Evolutionary conservation across 75 land plant genomes (phyloP).

Genomic region (Picea glauca): DNA sequence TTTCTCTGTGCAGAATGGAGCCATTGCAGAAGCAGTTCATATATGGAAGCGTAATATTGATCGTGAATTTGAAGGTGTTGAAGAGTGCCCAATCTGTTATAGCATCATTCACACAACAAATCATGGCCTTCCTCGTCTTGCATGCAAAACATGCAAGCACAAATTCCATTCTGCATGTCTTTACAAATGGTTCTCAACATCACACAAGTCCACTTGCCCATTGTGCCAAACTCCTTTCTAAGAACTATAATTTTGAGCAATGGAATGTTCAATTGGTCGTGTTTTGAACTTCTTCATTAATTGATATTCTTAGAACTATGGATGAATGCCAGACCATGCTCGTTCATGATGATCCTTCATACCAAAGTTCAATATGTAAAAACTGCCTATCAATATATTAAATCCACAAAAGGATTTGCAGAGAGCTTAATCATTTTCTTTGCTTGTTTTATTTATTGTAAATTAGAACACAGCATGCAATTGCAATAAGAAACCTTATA

Average conservation of each 20-base stretch:
- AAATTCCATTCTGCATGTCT: slow-evolving; percentile 95
- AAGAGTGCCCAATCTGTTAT: slow-evolving; percentile 99
- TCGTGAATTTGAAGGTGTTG: slow-evolving; percentile 96
- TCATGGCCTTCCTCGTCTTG: slow-evolving; percentile 84
- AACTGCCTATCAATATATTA: no score
- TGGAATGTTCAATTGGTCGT: no score
- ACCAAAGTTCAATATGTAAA: no score
- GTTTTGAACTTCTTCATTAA: no score
- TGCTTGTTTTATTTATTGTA: no score
- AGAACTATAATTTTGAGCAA: background rate
- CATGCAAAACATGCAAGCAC: slow-evolving; percentile 98
- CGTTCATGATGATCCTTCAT: no score
- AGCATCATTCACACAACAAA: slow-evolving; percentile 88
- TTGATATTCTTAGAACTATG: no score
- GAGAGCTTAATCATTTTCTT: no score
- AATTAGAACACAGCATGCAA: no score
- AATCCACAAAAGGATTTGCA: no score
- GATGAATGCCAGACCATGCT: no score
- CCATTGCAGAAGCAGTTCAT: slow-evolving; percentile 87
- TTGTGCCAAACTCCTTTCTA: slow-evolving; percentile 94
- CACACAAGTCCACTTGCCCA: slow-evolving; percentile 95
- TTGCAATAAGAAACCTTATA: no score
- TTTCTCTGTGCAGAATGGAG: slow-evolving; percentile 76
- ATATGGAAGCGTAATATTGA: slow-evolving; percentile 97
- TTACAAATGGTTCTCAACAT: slow-evolving; percentile 98